Percentiles rank a stretch among this genome's conserved stretches.
Evolutionary conservation across 441 rosid genomes (phyloP).

Genomic region (Metrosideros polymorpha): DNA sequence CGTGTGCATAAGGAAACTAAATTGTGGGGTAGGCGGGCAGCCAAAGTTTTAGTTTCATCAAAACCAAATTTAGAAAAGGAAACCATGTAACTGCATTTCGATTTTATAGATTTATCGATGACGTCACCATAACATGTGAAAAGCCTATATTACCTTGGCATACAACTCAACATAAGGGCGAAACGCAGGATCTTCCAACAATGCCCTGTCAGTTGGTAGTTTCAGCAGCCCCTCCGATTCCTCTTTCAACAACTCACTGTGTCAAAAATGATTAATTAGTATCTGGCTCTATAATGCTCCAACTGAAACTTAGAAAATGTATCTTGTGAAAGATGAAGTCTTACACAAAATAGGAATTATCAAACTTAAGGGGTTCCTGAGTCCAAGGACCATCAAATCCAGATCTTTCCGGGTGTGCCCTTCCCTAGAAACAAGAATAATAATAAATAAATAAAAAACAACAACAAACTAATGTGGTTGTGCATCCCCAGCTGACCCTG

Average conservation of each 20-base stretch:
- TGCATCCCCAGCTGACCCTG: background rate
- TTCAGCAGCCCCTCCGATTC: background rate
- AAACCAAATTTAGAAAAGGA: background rate
- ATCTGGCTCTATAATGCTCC: background rate
- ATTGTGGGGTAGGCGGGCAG: background rate
- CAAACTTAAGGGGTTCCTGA: background rate
- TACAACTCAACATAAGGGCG: background rate
- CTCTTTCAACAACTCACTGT: background rate
- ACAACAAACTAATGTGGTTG: background rate
- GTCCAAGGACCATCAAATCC: slow-evolving; percentile 2
- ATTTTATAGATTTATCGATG: background rate
- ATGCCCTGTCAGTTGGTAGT: background rate
- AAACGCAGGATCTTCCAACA: background rate
- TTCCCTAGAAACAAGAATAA: background rate
- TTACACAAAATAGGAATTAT: background rate
- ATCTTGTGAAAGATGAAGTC: background rate
- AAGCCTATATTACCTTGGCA: background rate
- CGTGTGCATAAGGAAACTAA: background rate
- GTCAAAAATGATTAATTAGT: background rate
- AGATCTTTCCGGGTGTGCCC: background rate
- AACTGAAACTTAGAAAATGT: background rate
- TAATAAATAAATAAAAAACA: too few relatives aligned
- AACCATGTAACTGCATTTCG: background rate
- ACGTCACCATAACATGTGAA: background rate
- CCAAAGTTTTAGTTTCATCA: background rate